These are phyloP conservation scores for Blastomyces parvus DNA, from an alignment of 2,329 filamentous ascomycete species.

Conservation along the genomic window DNA sequence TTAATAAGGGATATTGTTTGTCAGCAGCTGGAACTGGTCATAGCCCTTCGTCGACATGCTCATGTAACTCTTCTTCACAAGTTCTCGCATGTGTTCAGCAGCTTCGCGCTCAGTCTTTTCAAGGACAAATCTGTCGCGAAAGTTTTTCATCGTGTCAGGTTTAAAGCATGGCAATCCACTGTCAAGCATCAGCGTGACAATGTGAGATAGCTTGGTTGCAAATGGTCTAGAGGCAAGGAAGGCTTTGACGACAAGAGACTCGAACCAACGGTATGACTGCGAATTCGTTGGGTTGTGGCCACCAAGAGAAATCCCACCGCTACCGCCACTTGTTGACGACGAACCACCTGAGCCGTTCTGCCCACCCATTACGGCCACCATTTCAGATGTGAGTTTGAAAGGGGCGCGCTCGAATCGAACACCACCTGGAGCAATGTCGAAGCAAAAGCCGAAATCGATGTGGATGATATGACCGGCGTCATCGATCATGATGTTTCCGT, in stretches of 20 bases:
- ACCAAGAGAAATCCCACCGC: conserved; percentile 25
- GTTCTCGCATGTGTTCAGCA: conserved; percentile 81
- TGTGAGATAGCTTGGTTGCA: conserved; percentile 77
- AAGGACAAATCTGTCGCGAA: conserved; percentile 83
- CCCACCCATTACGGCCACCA: conserved; percentile 97
- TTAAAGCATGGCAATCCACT: conserved; percentile 96
- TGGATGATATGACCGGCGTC: conserved; percentile 94
- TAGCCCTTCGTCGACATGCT: conserved; percentile 92
- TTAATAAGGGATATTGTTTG: conserved; percentile 91
- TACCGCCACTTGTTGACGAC: conserved; percentile 11
- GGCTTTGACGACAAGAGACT: conserved; percentile 90
- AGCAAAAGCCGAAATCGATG: conserved; percentile 99
- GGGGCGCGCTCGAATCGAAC: conserved; percentile 96
- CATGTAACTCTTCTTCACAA: conserved; percentile 81
- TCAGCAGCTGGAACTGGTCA: conserved; percentile 94
- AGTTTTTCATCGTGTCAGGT: conserved; percentile 85
- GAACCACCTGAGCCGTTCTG: conserved; percentile 22
- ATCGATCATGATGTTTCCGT: conserved; percentile 99
- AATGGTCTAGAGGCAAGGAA: conserved; percentile 84
- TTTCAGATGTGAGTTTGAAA: conserved; percentile 95
- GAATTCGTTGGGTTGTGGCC: conserved; percentile 51
- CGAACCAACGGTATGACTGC: conserved; percentile 89
- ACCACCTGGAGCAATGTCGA: conserved; percentile 94
- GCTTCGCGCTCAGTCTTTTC: conserved; percentile 89
- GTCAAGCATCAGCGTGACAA: conserved; percentile 92